Evolutionary conservation across 2,329 filamentous ascomycete species (phyloP), one percentile per base, ranked within the genome.

Genomic region (Neopestalotiopsis rosae): DNA sequence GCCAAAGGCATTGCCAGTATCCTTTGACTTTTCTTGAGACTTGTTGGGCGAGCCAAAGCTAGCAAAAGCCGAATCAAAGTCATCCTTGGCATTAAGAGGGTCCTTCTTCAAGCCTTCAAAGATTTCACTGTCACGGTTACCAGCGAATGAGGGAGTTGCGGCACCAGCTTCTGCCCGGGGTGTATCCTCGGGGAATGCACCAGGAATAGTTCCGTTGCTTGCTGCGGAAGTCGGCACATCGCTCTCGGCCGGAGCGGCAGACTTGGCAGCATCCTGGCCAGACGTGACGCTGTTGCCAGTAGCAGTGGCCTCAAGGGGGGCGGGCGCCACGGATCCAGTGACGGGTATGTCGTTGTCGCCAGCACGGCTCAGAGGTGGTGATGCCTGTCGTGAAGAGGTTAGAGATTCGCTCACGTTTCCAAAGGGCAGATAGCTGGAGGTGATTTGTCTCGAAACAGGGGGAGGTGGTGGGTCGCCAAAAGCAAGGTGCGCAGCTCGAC

Each of bases 31-130:
- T 66, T 83, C 83, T 70, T 84, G 85, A 64, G 78, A 80, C 74
- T 87, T 88, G 74, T 71, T 75, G 70, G 85, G 86, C 62, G 85
- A 81, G 62, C 85, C 85, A 74, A 96, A 95, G 68, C 90, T 91
- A 58, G 92, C 92, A 83, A 97, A 97, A 1, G 94, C 94, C 70
- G 91, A 90, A 76, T 97, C 94, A 73, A 97, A 96, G 74, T 96
- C 94, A 64, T 93, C 90, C 81, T 94, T 94, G 56, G 90, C 88
- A 79, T 89, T 90, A 67, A 84, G 84, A 68, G 88, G 82, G 67
- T 88, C 86, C 70, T 77, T 79, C 69, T 78, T 79, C 70, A 86
- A 79, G 34, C 82, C 81, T 5, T 80, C 81, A 69, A 91, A 91
- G 6, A 88, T 84, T 72, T 89, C 87, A 42, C 74, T 80, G 71